A percentile compares a stretch with the other conserved stretches of the same genome.
These are phyloP conservation scores for Leccinum subtestaceum DNA, from an alignment of 768 basidiomycete species.

Conservation along the genomic window DNA sequence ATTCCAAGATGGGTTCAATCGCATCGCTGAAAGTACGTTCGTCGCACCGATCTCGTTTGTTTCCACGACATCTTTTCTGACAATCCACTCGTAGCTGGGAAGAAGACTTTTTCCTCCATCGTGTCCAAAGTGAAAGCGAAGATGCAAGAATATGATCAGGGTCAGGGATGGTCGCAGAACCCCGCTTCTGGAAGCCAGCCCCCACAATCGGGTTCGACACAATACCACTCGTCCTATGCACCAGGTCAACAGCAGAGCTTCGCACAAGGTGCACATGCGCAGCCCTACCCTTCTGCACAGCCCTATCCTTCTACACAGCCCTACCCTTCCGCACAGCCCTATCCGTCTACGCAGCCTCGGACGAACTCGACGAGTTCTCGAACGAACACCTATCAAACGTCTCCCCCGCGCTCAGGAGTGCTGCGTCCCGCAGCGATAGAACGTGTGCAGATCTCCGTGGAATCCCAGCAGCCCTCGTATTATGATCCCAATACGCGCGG, in stretches of 20 bases:
- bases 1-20: conserved; percentile 70
- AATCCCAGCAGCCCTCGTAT: conserved; percentile 28
- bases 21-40: conserved; percentile 73
- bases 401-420: not conserved
- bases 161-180: conserved; percentile 21
- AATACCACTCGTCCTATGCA: not conserved
- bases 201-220: not conserved
- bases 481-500: conserved; percentile 35
- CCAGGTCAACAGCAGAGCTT: conserved; percentile 1
- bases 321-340: not conserved
- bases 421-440: not conserved
- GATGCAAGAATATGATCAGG: conserved; percentile 75
- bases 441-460: conserved; percentile 1
- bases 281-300: not conserved
- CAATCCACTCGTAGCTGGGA: conserved; percentile 50
- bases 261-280: conserved; percentile 1
- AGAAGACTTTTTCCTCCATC: conserved; percentile 70
- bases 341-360: not conserved
- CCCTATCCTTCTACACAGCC: too few relatives aligned
- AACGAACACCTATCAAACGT: conserved; percentile 3
- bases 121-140: conserved; percentile 80
- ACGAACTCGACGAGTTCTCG: conserved; percentile 7
- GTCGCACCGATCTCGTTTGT: not conserved
- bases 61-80: not conserved
- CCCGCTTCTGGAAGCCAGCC: not conserved